Evolutionary conservation across 208 protist species (phyloP).

Genomic region (Acanthamoeba sp.): DNA sequence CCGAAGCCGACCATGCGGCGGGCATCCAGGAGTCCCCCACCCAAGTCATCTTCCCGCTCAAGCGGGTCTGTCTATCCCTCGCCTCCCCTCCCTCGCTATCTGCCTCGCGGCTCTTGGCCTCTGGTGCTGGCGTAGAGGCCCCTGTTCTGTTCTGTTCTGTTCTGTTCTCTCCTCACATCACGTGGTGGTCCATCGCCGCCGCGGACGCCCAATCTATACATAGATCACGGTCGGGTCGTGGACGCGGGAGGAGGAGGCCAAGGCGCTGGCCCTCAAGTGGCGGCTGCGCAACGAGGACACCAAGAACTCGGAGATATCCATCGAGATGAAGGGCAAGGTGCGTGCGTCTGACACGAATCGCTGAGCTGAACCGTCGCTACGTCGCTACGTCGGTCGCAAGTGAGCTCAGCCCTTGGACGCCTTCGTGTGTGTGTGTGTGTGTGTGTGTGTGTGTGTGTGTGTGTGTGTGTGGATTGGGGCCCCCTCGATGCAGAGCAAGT

Average conservation of each 20-base stretch:
- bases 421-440: too few species aligned
- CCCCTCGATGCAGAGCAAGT: background rate
- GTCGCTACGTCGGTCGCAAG: too few species aligned
- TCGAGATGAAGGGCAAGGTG: constrained; percentile 8
- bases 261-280: constrained; percentile 6
- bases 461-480: background rate
- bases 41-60: background rate
- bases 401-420: too few species aligned
- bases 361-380: too few species aligned
- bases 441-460: too few species aligned
- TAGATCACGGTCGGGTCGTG: background rate
- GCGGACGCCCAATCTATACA: too few species aligned
- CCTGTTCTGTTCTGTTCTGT: too few species aligned
- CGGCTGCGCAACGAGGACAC: background rate
- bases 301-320: constrained; percentile 9
- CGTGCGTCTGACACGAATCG: background rate
- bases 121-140: too few species aligned
- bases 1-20: background rate
- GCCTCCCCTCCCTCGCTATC: too few species aligned
- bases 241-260: background rate
- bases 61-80: background rate
- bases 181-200: too few species aligned
- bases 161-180: background rate
- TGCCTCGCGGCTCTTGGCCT: too few species aligned
- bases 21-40: background rate